Base-by-base conservation (phyloP, 495 filamentous ascomycete species). In the Choiromyces venosus region DNA sequence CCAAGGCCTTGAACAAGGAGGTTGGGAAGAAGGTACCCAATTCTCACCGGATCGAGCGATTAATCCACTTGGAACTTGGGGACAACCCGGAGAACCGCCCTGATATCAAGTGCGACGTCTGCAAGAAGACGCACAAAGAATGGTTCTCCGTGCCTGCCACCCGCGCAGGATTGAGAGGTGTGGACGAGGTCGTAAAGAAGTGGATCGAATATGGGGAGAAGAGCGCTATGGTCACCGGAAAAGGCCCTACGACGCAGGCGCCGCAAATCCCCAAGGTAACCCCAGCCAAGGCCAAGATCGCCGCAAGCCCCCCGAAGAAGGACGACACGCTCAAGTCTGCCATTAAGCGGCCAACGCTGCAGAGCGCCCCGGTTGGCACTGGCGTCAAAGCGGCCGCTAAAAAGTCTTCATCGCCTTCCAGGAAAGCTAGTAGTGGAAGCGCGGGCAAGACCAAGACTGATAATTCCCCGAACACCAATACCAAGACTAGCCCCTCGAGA, bases 131-230 rank as follows among this genome's bases (percentile, higher is more conserved):
- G 77, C 96, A 99, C 83, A 85, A 89, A 46, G 95, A 99, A 82
- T 99, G 95, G 95, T 98, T 99, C 82, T 93, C 95, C 82, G 88
- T 98, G 9, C 88, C 92, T 68, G 93, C 92, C 2, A 88, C 83
- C 25, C 87, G 89, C 77, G 85, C 90, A 16, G 91, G 90, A 0
- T 83, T 98, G 16, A 87, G 84, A 71, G 86, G 83, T 36, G 91
- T 98, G 7, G 94, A 99, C 85, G 93, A 92, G 71, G 88, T 93
- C 67, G 88, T 98, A 36, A 88, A 89, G 79, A 84, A 93, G 73
- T 98, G 96, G 95, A 89, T 93, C 65, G 86, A 86, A 8, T 98
- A 93, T 92, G 91, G 84, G 6, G 88, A 91, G 81, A 84, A 70
- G 76, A 77, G 77, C 38, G 67, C 67, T 21, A 71, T 71, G 71